These are phyloP conservation scores for Coleophoma cylindrospora DNA, from an alignment of 2,329 filamentous ascomycete species.

Conservation along the genomic window DNA sequence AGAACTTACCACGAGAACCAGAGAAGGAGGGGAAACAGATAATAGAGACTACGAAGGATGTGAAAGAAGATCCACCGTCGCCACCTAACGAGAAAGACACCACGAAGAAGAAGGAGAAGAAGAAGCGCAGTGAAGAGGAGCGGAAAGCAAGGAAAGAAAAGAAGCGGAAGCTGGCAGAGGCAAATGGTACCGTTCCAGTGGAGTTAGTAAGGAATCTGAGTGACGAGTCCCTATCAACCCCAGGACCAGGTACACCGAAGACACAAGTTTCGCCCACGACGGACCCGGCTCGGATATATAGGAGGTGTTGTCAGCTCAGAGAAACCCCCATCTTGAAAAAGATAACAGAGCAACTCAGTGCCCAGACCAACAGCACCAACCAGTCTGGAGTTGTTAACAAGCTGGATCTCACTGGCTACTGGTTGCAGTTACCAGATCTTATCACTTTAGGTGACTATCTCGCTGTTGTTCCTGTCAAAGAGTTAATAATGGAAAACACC, in stretches of 20 bases:
- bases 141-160: constrained; percentile 88
- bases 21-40: constrained; percentile 22
- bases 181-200: constrained; percentile 80
- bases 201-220: constrained; percentile 70
- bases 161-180: constrained; percentile 77
- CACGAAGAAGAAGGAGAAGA: constrained; percentile 86
- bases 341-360: constrained; percentile 81
- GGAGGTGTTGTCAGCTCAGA: constrained; percentile 87
- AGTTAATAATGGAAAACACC: constrained; percentile 81
- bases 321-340: constrained; percentile 91
- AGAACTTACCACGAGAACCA: constrained; percentile 33
- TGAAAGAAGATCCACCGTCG: constrained; percentile 7
- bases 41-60: constrained; percentile 22
- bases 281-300: constrained; percentile 88
- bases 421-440: constrained; percentile 77
- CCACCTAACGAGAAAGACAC: constrained; percentile 30
- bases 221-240: constrained; percentile 41
- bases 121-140: constrained; percentile 90
- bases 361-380: constrained; percentile 57
- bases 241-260: constrained; percentile 32
- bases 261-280: constrained; percentile 72
- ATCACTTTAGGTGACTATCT: constrained; percentile 89
- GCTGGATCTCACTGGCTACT: constrained; percentile 80
- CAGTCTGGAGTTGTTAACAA: constrained; percentile 73
- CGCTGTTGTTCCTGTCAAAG: constrained; percentile 85